Base-by-base conservation (phyloP, 129 eudicot genomes). In the Oenanthe sinensis region DNA sequence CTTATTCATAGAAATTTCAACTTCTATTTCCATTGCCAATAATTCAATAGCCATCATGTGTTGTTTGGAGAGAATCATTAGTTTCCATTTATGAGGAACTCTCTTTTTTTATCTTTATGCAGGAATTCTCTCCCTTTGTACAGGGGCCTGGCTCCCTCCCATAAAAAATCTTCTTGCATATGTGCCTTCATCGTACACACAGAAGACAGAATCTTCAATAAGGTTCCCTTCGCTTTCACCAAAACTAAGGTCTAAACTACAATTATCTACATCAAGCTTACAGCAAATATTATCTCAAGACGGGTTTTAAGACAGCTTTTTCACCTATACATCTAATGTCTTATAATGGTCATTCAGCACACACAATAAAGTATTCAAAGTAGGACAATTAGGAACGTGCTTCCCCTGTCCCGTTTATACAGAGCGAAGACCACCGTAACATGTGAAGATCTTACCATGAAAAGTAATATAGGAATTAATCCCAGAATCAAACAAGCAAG, bases 101-200 rank as follows among this genome's bases (percentile, higher is more conserved):
- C 68, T 58, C 68, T 58, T 58, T 30, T 60, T 60, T 60, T 15
- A 60, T 60, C 68, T 60, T 60, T 60, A 20, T n/a, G 67, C 67
- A 58, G 9, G 68, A 60, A 60, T 60, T 60, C 15, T n/a, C 68
- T n/a, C 33, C 68, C 30, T 60, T 60, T 60, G 7, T 8, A 60
- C 33, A 60, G 68, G 68, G 68, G 9, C 68, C 68, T n/a, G n/a
- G 68, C 68, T n/a, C 68, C 68, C 33, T 60, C 28, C 24, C 28
- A 22, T 7, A 58, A 58, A 58, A 8, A 0, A n/a, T n/a, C 68
- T 58, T 58, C 15, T 60, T 60, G 68, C 15, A 60, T n/a, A 58
- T 10, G 14, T 60, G 68, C 68, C 28, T 60, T 60, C 33, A 58
- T 58, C 13, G n/a, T 60, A 60, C 52, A 48, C 52, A n/a, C 11